Evolutionary conservation across 306 rosid genomes (phyloP).

Genomic region (Prinsepia uniflora): DNA sequence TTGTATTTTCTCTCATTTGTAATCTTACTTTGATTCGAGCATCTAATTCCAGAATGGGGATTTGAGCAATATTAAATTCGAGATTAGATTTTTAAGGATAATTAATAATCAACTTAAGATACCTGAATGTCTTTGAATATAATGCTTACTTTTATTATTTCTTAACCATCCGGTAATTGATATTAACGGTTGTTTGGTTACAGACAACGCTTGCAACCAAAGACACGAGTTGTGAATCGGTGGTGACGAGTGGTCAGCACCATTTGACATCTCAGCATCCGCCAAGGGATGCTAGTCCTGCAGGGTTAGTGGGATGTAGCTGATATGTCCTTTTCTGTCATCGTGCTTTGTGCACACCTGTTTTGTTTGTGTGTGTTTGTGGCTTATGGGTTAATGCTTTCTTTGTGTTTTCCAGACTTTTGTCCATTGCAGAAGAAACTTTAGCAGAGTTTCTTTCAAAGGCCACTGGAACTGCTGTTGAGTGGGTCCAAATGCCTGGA

Average conservation of each 20-base stretch:
- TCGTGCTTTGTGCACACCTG: conserved; percentile 24
- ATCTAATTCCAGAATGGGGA: too few relatives aligned
- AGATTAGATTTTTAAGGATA: not conserved
- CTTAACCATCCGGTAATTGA: conserved; percentile 14
- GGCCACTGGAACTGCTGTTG: conserved; percentile 99
- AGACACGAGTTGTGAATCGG: conserved; percentile 95
- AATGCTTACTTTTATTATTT: not conserved
- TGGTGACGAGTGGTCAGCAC: conserved; percentile 89
- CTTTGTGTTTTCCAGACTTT: conserved; percentile 63
- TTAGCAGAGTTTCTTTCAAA: conserved; percentile 99
- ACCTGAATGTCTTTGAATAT: not conserved
- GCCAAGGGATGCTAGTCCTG: conserved; percentile 99
- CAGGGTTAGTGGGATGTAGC: conserved; percentile 85
- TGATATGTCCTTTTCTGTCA: conserved; percentile 55
- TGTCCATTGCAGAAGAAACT: conserved; percentile 99
- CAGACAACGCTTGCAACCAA: conserved; percentile 83
- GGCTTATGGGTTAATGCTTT: conserved; percentile 39
- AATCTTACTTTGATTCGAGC: not conserved
- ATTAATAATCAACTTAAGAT: not conserved
- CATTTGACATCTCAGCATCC: conserved; percentile 90
- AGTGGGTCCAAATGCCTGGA: conserved; percentile 99
- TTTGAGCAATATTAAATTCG: not conserved
- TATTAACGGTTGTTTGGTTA: conserved; percentile 15
- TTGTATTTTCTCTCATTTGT: not conserved
- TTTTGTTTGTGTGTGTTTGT: conserved; percentile 28